A percentile compares a stretch with the other conserved stretches of the same genome.
Conservation (phyloP, 768 basidiomycete genomes). For the Suillus lakei region DNA sequence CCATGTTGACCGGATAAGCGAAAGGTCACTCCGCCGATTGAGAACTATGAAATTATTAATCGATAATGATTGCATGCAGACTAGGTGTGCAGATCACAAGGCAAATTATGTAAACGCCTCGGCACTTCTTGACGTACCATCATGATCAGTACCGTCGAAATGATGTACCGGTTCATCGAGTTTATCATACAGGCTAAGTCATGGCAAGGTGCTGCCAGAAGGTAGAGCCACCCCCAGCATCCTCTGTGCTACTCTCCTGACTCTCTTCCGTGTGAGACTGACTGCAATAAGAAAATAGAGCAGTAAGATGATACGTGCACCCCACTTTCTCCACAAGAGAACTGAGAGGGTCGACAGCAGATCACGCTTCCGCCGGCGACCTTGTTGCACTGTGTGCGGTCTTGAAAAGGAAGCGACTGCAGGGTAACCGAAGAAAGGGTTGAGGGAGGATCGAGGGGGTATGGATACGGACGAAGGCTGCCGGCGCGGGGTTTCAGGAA, state of each 20-base stretch:
- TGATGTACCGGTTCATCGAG: neutral
- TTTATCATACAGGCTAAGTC: neutral
- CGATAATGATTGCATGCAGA: neutral
- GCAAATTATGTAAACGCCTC: neutral
- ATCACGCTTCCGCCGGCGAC: slow-evolving; percentile 72
- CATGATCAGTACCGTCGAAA: slow-evolving; percentile 1
- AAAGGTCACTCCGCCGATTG: neutral
- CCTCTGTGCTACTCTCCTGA: slow-evolving; percentile 6
- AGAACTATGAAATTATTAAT: slow-evolving; percentile 3
- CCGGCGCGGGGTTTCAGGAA: slow-evolving; percentile 6
- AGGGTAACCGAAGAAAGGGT: slow-evolving; percentile 82
- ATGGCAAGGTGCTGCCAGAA: slow-evolving; percentile 3
- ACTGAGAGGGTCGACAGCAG: slow-evolving; percentile 61
- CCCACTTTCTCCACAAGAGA: slow-evolving; percentile 75
- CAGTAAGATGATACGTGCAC: slow-evolving; percentile 42
- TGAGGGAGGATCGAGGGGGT: slow-evolving; percentile 62
- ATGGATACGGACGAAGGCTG: slow-evolving; percentile 26
- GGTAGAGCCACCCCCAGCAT: neutral
- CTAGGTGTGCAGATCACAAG: slow-evolving; percentile 1
- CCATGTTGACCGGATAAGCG: neutral
- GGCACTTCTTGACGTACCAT: neutral
- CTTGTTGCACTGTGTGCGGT: slow-evolving; percentile 54
- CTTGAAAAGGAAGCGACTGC: slow-evolving; percentile 35
- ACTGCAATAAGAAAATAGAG: slow-evolving; percentile 37
- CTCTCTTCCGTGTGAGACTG: slow-evolving; percentile 28